Evolutionary conservation across 805 yeast genomes (phyloP).

Genomic region (Yarrowia sp.): DNA sequence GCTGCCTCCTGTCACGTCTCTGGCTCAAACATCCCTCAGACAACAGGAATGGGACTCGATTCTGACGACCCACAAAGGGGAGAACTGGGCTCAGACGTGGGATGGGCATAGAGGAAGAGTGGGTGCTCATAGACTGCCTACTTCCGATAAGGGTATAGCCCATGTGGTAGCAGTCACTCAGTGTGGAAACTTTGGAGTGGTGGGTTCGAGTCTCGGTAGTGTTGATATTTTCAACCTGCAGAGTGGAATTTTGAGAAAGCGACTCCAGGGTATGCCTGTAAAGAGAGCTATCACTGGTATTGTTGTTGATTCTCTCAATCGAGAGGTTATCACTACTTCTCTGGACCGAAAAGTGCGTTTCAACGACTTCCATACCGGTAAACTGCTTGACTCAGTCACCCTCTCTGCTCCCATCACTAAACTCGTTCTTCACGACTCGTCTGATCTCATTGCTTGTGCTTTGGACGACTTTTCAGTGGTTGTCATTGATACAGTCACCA

Average conservation of each 20-base stretch:
- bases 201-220: conserved; percentile 85
- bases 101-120: conserved; percentile 72
- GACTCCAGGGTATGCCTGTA: conserved; percentile 60
- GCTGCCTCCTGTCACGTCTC: conserved; percentile 68
- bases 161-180: conserved; percentile 76
- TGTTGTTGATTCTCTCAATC: conserved; percentile 85
- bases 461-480: conserved; percentile 83
- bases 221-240: conserved; percentile 86
- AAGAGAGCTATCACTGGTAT: conserved; percentile 78
- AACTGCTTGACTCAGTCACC: conserved; percentile 61
- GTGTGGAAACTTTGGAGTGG: conserved; percentile 92
- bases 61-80: conserved; percentile 83
- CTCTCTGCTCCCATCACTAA: conserved; percentile 76
- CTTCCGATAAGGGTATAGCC: conserved; percentile 76
- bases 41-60: conserved; percentile 93
- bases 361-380: conserved; percentile 74
- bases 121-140: conserved; percentile 66
- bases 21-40: conserved; percentile 71
- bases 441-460: conserved; percentile 81
- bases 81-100: conserved; percentile 87
- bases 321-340: conserved; percentile 81
- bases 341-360: conserved; percentile 87
- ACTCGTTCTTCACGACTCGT: conserved; percentile 72
- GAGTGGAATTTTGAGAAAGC: conserved; percentile 78
- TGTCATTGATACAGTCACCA: conserved; percentile 78